Evolutionary conservation across 2,329 filamentous ascomycete genomes (phyloP), one percentile per base, ranked within the genome.

Genomic region (Thielaviopsis punctulata): DNA sequence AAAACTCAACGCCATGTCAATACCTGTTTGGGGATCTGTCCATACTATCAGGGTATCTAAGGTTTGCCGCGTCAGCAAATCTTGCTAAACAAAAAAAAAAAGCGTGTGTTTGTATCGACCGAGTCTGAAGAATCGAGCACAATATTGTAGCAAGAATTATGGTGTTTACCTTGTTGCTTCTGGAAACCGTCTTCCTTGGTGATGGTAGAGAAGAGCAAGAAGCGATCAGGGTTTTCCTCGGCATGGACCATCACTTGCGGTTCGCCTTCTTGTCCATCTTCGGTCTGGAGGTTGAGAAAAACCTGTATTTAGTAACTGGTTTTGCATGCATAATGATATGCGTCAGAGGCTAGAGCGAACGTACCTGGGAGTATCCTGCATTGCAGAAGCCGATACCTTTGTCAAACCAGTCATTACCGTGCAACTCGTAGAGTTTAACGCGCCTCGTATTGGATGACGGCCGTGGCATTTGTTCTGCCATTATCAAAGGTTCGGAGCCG

Each of bases 361-460:
- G 66, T 77, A 92, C 85, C 65, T 80, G 76, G 57, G 82, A 69
- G 58, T 84, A 77, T 58, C 80, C 76, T 47, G 89, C 88, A 55
- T 80, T 86, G 66, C 92, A 96, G 67, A 95, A 95, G 57, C 92
- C 92, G 47, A 92, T 98, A 58, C 92, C 92, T 62, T 90, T 78
- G 69, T 98, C 92, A 65, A 90, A 95, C 92, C 92, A 98, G 79
- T 96, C 92, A 75, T 94, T 95, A 70, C 95, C 88, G 67, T 86
- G 87, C 62, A 98, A 77, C 73, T 96, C 92, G 68, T 98, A 98
- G 65, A 98, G 92, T 75, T 98, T 98, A 68, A 96, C 92, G 75
- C 92, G 77, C 67, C 77, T 80, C 69, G 73, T 79, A 62, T 81
- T 77, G 66, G 74, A 74, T 66, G 73, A 69, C 70, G 73, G 75